Evolutionary conservation across 768 basidiomycete species (phyloP).

Genomic region (Tephrocybe sp.): DNA sequence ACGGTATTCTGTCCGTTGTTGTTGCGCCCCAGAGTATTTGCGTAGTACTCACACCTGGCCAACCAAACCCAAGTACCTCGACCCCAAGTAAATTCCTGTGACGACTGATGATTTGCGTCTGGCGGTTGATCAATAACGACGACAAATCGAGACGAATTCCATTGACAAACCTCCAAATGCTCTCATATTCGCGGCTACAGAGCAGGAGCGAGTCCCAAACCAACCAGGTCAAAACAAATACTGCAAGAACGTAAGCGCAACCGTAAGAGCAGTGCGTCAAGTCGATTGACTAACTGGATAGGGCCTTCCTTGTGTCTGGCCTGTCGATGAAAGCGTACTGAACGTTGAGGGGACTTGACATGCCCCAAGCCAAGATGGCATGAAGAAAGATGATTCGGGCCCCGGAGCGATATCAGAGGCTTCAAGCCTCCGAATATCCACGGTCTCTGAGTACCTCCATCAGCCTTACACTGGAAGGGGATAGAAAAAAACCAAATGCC

Average conservation of each 20-base stretch:
- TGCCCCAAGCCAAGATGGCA: too few species aligned
- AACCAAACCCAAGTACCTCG: slow-evolving; percentile 1
- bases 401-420: too few species aligned
- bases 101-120: slow-evolving; percentile 2
- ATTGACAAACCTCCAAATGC: slow-evolving; percentile 1
- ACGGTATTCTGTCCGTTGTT: too few species aligned
- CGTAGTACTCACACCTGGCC: slow-evolving; percentile 1
- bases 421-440: too few species aligned
- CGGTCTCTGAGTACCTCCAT: too few species aligned
- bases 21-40: too few species aligned
- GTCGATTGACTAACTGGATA: background rate
- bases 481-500: too few species aligned
- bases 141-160: too few species aligned
- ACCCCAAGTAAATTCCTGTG: background rate
- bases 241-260: background rate
- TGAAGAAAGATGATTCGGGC: too few species aligned
- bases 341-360: background rate
- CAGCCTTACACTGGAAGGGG: too few species aligned
- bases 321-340: background rate
- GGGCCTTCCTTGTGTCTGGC: background rate
- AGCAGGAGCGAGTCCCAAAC: slow-evolving; percentile 1
- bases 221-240: background rate
- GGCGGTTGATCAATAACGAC: background rate
- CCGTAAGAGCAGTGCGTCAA: too few species aligned
- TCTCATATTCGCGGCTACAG: background rate